Evolutionary conservation across 2,329 filamentous ascomycete genomes (phyloP), one percentile per base, ranked within the genome.

Genomic region (Cladosporium phlei): DNA sequence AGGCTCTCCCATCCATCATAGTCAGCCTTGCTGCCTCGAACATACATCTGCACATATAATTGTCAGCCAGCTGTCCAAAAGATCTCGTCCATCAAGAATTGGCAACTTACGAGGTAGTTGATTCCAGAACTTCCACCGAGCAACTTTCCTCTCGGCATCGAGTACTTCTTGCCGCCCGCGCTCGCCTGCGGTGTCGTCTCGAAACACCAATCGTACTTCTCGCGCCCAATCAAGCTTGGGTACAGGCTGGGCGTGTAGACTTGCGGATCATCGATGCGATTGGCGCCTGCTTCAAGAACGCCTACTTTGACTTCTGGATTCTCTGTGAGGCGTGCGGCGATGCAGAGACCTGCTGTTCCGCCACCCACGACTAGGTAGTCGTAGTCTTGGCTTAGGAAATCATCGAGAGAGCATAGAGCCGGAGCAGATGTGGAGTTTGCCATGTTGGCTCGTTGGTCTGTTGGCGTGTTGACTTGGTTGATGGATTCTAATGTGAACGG

Each of bases 121-220:
- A 71, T 69, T 0, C 61, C 66, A 19, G 58, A 63, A 4, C 60
- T 62, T 0, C 68, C 68, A 10, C 69, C 68, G 1, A 71, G 56
- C 1, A 63, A 57, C 33, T 64, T 65, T 3, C 68, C 68, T 16
- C 67, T 57, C 3, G 66, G 63, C 55, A 57, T 57, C 7, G 54
- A 53, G 43, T 59, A 59, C 2, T 46, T 55, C 42, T 63, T 63
- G 17, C 53, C 52, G 2, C 55, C 52, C 3, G 56, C 58, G 25
- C 51, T 52, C 4, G 55, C 48, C 45, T 64, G 57, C 0, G 53
- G 52, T 5, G 53, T 51, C 22, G 49, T 57, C 7, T 57, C 46
- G 30, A 58, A 64, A 44, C 59, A 61, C 60, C 62, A 64, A 44
- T 66, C 62, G 44, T 63, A 64, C 46, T 65, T 57, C 28, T 61